A percentile compares a stretch with the other conserved stretches of the same genome.
phyloP scores from a whole-genome alignment of 192 early-diverging fungal genomes.

The Coemansia aciculifera region DNA sequence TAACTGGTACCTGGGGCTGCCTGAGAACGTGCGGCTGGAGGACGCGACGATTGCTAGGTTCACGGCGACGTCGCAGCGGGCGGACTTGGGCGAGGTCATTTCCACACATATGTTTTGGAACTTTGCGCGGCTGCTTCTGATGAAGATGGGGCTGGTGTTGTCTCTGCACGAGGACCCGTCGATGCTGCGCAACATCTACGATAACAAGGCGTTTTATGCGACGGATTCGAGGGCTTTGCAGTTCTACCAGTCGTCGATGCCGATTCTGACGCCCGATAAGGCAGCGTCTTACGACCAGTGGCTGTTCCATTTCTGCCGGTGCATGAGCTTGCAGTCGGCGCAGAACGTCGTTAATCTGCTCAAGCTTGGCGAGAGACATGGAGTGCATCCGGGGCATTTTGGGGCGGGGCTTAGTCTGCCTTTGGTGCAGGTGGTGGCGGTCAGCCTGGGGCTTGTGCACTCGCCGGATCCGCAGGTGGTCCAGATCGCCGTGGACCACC shows the following conservation, averaged over 20 bases:
- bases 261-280: slow-evolving; percentile 52
- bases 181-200: slow-evolving; percentile 50
- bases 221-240: slow-evolving; percentile 42
- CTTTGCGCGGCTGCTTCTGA: slow-evolving; percentile 52
- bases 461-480: slow-evolving; percentile 51
- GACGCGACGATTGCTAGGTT: slow-evolving; percentile 39
- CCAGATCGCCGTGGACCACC: slow-evolving; percentile 40
- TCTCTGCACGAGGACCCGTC: slow-evolving; percentile 46
- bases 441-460: slow-evolving; percentile 44
- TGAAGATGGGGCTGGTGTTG: slow-evolving; percentile 54
- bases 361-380: slow-evolving; percentile 43
- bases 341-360: slow-evolving; percentile 52
- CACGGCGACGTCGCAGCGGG: slow-evolving; percentile 38
- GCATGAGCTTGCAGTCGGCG: slow-evolving; percentile 53
- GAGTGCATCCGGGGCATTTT: slow-evolving; percentile 49
- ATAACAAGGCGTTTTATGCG: slow-evolving; percentile 48
- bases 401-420: slow-evolving; percentile 48
- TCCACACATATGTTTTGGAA: slow-evolving; percentile 53
- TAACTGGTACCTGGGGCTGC: slow-evolving; percentile 44
- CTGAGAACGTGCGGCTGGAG: slow-evolving; percentile 45
- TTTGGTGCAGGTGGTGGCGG: slow-evolving; percentile 48
- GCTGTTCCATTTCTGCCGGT: slow-evolving; percentile 57
- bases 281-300: slow-evolving; percentile 50
- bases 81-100: slow-evolving; percentile 51
- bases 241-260: slow-evolving; percentile 52